Conservation (phyloP, 2,329 filamentous ascomycete species). For the Ophiostoma sp. region DNA sequence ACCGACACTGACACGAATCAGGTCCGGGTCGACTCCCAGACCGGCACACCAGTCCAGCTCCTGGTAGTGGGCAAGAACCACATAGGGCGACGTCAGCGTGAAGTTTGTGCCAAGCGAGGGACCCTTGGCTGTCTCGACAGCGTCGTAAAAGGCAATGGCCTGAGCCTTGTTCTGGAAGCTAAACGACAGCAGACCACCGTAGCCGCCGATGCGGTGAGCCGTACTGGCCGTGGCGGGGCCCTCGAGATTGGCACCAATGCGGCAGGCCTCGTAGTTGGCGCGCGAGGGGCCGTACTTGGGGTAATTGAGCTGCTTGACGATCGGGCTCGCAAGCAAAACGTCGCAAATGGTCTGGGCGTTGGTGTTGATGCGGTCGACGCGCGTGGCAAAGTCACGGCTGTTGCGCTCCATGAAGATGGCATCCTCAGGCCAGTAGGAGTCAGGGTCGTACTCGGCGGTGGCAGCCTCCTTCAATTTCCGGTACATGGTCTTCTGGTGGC, state of each 20-base stretch:
- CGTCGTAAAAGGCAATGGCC: constrained; percentile 81
- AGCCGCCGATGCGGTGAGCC: constrained; percentile 68
- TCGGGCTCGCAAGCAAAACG: constrained; percentile 59
- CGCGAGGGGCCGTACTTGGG: constrained; percentile 67
- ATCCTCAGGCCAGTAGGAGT: constrained; percentile 94
- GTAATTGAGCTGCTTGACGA: constrained; percentile 80
- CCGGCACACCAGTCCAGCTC: constrained; percentile 88
- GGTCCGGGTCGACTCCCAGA: constrained; percentile 76
- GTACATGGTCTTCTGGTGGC: constrained; percentile 55
- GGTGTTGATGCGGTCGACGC: constrained; percentile 79
- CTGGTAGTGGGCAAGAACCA: constrained; percentile 84
- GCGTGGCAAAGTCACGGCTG: constrained; percentile 82
- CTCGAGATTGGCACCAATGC: constrained; percentile 56
- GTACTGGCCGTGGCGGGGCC: constrained; percentile 72
- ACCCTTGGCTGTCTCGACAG: constrained; percentile 84
- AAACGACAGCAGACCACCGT: constrained; percentile 85
- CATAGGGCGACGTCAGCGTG: constrained; percentile 87
- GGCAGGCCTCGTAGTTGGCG: constrained; percentile 70
- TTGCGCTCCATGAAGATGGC: constrained; percentile 94
- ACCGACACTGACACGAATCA: constrained; percentile 87
- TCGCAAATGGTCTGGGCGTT: constrained; percentile 84
- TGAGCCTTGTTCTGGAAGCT: constrained; percentile 71
- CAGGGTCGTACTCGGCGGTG: constrained; percentile 65
- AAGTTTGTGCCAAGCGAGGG: constrained; percentile 97
- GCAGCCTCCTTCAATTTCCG: constrained; percentile 65